Percentiles rank a stretch among this genome's conserved stretches.
Conservation (phyloP, 495 filamentous ascomycete genomes). For the Saxophila tyrrhenica region DNA sequence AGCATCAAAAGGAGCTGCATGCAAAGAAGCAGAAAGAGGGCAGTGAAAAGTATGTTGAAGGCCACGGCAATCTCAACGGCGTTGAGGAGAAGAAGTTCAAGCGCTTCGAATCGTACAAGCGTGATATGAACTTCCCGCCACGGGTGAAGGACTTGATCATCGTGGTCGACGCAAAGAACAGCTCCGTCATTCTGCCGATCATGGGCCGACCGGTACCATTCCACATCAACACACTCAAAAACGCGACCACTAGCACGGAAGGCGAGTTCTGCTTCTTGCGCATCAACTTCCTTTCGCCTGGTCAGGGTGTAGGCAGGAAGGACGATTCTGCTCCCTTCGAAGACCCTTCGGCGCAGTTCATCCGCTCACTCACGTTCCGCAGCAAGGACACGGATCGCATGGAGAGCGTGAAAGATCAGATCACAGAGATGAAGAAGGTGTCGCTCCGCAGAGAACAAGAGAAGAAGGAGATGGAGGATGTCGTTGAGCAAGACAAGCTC, state of each 20-base stretch:
- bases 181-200: slow-evolving; percentile 83
- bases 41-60: slow-evolving; percentile 64
- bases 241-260: slow-evolving; percentile 46
- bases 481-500: slow-evolving; percentile 98
- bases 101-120: slow-evolving; percentile 96
- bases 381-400: slow-evolving; percentile 81
- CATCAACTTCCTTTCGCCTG: slow-evolving; percentile 94
- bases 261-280: slow-evolving; percentile 86
- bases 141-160: slow-evolving; percentile 75
- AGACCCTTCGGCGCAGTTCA: slow-evolving; percentile 88
- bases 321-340: slow-evolving; percentile 93
- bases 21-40: slow-evolving; percentile 82
- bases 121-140: slow-evolving; percentile 84
- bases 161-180: slow-evolving; percentile 79
- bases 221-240: slow-evolving; percentile 99
- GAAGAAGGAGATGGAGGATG: slow-evolving; percentile 99
- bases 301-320: slow-evolving; percentile 94
- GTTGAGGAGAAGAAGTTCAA: slow-evolving; percentile 92
- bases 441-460: slow-evolving; percentile 85
- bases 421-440: slow-evolving; percentile 87
- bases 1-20: slow-evolving; percentile 88
- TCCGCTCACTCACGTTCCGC: slow-evolving; percentile 86
- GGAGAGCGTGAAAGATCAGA: slow-evolving; percentile 76
- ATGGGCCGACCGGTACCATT: slow-evolving; percentile 97
- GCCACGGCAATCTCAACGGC: slow-evolving; percentile 77